Base-by-base conservation (phyloP, 73 alveolate species). In the Effrenium voratum region DNA sequence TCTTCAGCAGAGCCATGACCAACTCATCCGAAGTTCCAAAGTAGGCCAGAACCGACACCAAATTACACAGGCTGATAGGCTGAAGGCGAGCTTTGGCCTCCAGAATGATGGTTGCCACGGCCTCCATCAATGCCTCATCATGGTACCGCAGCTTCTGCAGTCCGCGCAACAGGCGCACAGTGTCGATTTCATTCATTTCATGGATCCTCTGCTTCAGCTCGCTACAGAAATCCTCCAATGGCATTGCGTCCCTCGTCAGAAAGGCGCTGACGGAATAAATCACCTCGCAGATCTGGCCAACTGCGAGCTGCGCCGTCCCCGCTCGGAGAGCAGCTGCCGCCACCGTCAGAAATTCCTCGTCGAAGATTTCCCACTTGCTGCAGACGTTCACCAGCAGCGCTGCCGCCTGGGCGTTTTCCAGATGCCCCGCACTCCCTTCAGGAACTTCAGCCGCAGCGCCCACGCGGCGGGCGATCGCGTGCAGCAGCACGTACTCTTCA, bases 101-200 rank as follows among this genome's bases (percentile, higher is more conserved):
- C 59, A 52, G 19, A 59, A 90, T 86, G 47, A 90, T 32, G 26
- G 96, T 85, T 10, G 73, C 52, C 32, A 90, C 52, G 38, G 86
- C 96, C 5, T 38, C 52, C 87, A 90, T n/a, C 96, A 90, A 46
- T 6, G 96, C 73, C 96, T 90, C 96, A 43, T 90, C 75, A 34
- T 68, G 72, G n/a, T 90, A 75, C 16, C 96, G 70, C 34, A 90
- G 82, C 52, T 90, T 90, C 76, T 45, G 32, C 45, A 90, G 57
- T 1, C 87, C 96, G 1, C 96, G 81, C 22, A 32, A 15, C 55
- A 90, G 47, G 43, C 63, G 79, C 72, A 90, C 96, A 52, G 68
- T 34, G 52, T 90, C 96, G 26, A 44, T n/a, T 59, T 90, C 96
- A 24, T 85, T 30, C 43, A 76, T 26, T 5, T n/a, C 96, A 2